Evolutionary conservation across 495 filamentous ascomycete genomes (phyloP).

Genomic region (Talaromyces nanjingensis): DNA sequence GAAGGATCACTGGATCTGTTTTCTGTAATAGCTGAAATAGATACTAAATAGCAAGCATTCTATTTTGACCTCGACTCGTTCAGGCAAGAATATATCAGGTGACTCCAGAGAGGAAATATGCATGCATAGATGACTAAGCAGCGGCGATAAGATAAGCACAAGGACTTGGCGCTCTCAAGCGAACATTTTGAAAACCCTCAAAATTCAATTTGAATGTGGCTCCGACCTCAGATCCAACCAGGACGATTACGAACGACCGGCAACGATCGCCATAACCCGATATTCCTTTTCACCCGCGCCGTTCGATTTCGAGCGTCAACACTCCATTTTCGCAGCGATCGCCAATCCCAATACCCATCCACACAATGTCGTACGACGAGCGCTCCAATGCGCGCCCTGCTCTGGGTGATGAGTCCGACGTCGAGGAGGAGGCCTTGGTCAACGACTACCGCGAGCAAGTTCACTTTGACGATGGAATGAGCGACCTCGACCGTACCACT

Average conservation of each 20-base stretch:
- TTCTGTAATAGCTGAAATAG: not conserved
- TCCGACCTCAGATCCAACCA: constrained; percentile 3
- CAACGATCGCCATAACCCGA: not conserved
- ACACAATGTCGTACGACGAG: constrained; percentile 43
- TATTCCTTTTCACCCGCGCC: not conserved
- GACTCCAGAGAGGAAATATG: not conserved
- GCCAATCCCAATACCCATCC: not conserved
- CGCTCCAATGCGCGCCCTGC: constrained; percentile 43
- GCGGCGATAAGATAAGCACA: constrained; percentile 46
- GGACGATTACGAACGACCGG: not conserved
- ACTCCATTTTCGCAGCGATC: not conserved
- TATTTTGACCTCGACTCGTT: not conserved
- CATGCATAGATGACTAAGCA: constrained; percentile 23
- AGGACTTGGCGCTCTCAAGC: constrained; percentile 24
- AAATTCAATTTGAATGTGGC: constrained; percentile 31
- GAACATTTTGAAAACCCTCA: constrained; percentile 39
- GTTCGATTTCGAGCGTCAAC: not conserved
- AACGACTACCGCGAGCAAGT: constrained; percentile 94
- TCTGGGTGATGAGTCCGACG: constrained; percentile 77
- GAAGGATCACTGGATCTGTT: not conserved
- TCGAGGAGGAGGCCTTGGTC: constrained; percentile 88
- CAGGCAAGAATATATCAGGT: not conserved
- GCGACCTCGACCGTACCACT: constrained; percentile 63
- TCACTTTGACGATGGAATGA: constrained; percentile 77
- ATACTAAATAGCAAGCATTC: not conserved